Evolutionary conservation across 108 stramenopile species (phyloP), one percentile per base, ranked within the genome.

Genomic region (Cyclotella atomus): DNA sequence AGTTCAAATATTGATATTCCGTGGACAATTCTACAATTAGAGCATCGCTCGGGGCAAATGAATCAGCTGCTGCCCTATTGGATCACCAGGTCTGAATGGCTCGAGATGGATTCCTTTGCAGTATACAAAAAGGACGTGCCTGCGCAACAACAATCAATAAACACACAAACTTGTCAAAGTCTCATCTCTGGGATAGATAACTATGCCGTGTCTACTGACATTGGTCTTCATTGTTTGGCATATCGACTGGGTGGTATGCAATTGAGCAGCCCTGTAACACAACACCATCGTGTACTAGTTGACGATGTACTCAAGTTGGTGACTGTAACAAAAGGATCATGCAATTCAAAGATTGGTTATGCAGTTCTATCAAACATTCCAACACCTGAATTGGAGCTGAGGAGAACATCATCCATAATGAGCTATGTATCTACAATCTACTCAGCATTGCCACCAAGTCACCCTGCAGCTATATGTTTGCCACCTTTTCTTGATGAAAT

Each of bases 51-150:
- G 2, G 47, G 45, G 21, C 30, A 35, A 27, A 72, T 34, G 66
- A 61, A 44, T 65, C 59, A 45, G 38, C 62, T 80, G 36, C 67
- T 68, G 25, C 79, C 78, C 0, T 79, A 79, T 68, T 79, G 78
- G 78, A 67, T 79, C 10, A 59, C 65, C 32, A 68, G 70, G n/a
- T 68, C 78, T 15, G 60, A 53, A 33, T 32, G 30, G 14, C 29
- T 53, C 7, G 65, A 68, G 16, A 34, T 79, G 15, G 71, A 72
- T 49, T 45, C 50, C n/a, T 10, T 79, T 60, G 23, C 33, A 25
- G 44, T 79, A 0, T 23, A 68, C 46, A 50, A 60, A 14, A 55
- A 70, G 35, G 78, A 79, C 32, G 44, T 67, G 20, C 20, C 46
- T 20, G 17, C 45, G 2, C 28, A 38, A 14, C 27, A 43, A 12